Percentiles rank a stretch among this genome's conserved stretches.
Conservation (phyloP, 2,329 filamentous ascomycete genomes). For the Amesomyces nigricolor region DNA sequence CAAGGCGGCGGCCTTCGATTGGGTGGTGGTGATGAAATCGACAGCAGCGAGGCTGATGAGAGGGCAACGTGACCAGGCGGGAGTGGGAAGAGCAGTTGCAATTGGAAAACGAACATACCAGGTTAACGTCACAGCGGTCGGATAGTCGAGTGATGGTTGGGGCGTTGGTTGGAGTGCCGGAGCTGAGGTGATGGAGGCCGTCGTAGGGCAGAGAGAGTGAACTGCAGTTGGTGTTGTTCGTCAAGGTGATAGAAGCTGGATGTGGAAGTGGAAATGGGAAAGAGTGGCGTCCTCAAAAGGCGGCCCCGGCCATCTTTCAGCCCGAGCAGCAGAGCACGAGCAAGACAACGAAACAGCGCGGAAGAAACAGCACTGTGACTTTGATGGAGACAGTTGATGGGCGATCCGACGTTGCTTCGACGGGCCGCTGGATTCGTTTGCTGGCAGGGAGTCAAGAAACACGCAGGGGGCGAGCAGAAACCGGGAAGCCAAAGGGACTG, state of each 20-base stretch:
- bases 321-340: no score
- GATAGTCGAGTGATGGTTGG: neutral
- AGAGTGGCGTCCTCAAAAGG: no score
- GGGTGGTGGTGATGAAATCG: neutral
- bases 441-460: neutral
- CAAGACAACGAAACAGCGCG: neutral
- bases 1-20: slow-evolving; percentile 8
- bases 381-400: neutral
- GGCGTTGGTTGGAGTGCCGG: no score
- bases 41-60: neutral
- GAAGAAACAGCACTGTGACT: neutral
- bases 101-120: neutral
- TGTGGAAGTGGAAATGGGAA: no score
- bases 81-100: neutral
- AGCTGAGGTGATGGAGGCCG: no score
- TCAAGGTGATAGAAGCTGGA: no score
- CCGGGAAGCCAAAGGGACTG: slow-evolving; percentile 11
- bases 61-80: slow-evolving; percentile 7
- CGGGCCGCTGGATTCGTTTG: neutral
- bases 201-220: no score
- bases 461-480: slow-evolving; percentile 10
- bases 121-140: neutral
- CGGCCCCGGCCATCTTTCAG: no score
- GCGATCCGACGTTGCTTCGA: neutral
- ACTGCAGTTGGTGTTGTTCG: no score